A percentile compares a stretch with the other conserved stretches of the same genome.
Conservation (phyloP, 164 flowering plant species). For the Akebia trifoliata region DNA sequence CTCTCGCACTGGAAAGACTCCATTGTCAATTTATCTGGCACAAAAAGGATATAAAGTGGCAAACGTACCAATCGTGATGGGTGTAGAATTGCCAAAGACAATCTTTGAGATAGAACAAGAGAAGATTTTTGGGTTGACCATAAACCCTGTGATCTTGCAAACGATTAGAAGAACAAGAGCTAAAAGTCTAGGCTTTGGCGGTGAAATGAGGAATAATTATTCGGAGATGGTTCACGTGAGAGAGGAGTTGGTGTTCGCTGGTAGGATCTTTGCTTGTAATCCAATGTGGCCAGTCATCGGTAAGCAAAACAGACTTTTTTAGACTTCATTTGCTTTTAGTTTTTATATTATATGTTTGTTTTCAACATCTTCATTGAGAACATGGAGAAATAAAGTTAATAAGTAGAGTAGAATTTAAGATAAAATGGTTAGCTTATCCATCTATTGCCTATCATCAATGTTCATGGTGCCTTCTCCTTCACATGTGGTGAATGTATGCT, state of each 20-base stretch:
- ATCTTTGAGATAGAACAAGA: conserved; percentile 63
- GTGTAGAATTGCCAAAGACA: conserved; percentile 49
- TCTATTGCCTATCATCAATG: too few relatives aligned
- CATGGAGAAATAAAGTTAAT: background rate
- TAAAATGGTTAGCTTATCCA: too few relatives aligned
- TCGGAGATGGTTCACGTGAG: conserved; percentile 77
- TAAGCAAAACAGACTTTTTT: conserved; percentile 19
- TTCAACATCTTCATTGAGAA: background rate
- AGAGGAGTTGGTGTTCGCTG: conserved; percentile 63
- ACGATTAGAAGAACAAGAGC: conserved; percentile 71
- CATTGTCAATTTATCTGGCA: conserved; percentile 72
- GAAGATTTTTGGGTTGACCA: conserved; percentile 77
- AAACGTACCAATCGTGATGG: conserved; percentile 82
- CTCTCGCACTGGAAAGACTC: conserved; percentile 91
- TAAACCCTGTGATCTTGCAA: conserved; percentile 66
- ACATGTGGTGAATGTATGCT: too few relatives aligned
- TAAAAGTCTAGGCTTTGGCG: conserved; percentile 55
- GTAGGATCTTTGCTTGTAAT: conserved; percentile 56
- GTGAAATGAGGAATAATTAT: conserved; percentile 41
- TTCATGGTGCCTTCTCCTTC: too few relatives aligned
- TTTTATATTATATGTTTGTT: background rate
- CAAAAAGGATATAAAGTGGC: conserved; percentile 93
- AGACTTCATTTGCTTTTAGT: background rate
- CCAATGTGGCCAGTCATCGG: conserved; percentile 92
- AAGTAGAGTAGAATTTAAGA: too few relatives aligned